Conservation (phyloP, 1,284 basidiomycete species). For the Takashimella koratensis region DNA sequence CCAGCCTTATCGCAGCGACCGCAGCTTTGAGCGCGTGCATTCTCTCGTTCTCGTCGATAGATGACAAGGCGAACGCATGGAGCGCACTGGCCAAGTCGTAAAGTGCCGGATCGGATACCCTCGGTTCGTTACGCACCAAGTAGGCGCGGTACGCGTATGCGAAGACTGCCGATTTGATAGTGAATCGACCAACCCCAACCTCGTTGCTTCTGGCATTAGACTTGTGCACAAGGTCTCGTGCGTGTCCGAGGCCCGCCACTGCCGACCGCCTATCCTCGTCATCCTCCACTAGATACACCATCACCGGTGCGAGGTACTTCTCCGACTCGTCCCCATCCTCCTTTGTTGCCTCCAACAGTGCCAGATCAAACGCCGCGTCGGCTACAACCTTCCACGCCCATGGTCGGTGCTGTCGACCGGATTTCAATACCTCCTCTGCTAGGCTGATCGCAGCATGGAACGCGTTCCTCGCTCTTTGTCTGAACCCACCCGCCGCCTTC, state of each 20-base stretch:
- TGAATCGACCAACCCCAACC: slow-evolving; percentile 29
- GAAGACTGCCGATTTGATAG: slow-evolving; percentile 60
- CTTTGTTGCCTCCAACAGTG: slow-evolving; percentile 44
- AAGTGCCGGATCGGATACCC: slow-evolving; percentile 58
- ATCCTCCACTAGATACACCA: slow-evolving; percentile 40
- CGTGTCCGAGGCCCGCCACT: slow-evolving; percentile 39
- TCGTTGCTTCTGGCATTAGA: background rate
- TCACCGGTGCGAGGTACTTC: slow-evolving; percentile 30
- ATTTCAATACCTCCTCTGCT: slow-evolving; percentile 58
- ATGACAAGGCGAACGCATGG: slow-evolving; percentile 53
- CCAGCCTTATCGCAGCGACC: slow-evolving; percentile 64
- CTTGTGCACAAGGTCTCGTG: slow-evolving; percentile 30
- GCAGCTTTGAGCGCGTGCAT: slow-evolving; percentile 56
- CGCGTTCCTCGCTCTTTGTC: slow-evolving; percentile 67
- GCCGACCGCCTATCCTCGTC: slow-evolving; percentile 39
- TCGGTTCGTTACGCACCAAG: slow-evolving; percentile 61
- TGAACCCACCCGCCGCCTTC: slow-evolving; percentile 66
- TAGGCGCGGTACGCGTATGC: slow-evolving; percentile 71
- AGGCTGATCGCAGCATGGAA: slow-evolving; percentile 61
- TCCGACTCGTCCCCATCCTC: slow-evolving; percentile 35
- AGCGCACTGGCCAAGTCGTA: slow-evolving; percentile 73
- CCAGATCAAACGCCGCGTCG: slow-evolving; percentile 71
- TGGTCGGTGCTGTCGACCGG: slow-evolving; percentile 61
- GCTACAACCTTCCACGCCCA: slow-evolving; percentile 83
- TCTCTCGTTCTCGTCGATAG: slow-evolving; percentile 36